These are phyloP conservation scores for Candida takata DNA, from an alignment of 805 yeast genomes.

Conservation along the genomic window DNA sequence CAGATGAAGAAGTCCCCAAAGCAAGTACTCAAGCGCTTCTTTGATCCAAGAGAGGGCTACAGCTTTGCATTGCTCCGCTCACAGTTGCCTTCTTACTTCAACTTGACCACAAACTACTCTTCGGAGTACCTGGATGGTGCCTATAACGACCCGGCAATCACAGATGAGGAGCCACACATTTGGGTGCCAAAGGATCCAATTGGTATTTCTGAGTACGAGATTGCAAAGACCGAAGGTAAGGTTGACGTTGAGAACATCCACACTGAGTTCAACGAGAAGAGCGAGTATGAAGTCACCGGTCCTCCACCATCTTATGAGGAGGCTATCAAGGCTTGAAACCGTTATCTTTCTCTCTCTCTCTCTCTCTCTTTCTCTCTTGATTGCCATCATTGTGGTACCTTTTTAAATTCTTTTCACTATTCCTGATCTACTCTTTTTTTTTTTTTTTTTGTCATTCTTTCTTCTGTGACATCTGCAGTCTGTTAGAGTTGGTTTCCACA, in stretches of 20 bases:
- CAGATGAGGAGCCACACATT: conserved; percentile 50
- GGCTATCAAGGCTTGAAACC: conserved; percentile 3
- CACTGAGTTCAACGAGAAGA: conserved; percentile 54
- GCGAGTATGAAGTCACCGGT: conserved; percentile 44
- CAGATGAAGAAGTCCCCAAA: conserved; percentile 15
- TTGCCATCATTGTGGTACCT: no score
- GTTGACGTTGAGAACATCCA: conserved; percentile 51
- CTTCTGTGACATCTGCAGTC: no score
- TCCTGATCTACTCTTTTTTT: no score
- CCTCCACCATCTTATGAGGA: conserved; percentile 64
- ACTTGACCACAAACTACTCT: conserved; percentile 27
- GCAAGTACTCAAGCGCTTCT: conserved; percentile 26
- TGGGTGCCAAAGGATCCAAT: conserved; percentile 68
- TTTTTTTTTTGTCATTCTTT: no score
- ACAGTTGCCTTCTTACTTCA: conserved; percentile 30
- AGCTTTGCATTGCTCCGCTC: conserved; percentile 38
- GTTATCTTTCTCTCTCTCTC: neutral
- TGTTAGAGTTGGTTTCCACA: no score
- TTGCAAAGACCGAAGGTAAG: conserved; percentile 46
- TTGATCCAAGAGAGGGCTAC: conserved; percentile 35
- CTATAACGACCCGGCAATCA: conserved; percentile 51
- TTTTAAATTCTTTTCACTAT: no score
- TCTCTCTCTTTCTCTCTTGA: no score
- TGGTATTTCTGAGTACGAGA: conserved; percentile 59
- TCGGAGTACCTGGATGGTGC: conserved; percentile 26